Base-by-base conservation (phyloP, 2,329 filamentous ascomycete genomes). In the Emydomyces testavorans region DNA sequence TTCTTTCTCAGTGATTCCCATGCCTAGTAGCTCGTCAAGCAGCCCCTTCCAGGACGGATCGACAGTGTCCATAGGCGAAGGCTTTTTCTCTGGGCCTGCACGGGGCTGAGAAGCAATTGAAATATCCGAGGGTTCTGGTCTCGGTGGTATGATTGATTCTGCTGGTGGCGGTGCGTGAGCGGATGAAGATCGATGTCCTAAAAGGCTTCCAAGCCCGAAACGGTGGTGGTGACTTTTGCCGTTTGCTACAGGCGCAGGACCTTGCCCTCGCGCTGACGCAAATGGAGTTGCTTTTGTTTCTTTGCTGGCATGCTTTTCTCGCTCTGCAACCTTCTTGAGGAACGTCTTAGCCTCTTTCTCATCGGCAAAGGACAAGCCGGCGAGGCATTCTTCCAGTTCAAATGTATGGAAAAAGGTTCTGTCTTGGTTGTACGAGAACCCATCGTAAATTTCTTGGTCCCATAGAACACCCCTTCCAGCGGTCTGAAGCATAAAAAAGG, bases 311-410 rank as follows among this genome's bases (percentile, higher is more conserved):
- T 90, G 89, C 77, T 94, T 95, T 70, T 96, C 89, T 55, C 89
- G 77, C 62, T 95, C 89, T 58, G 92, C 83, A 77, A 98, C 85
- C 73, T 95, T 96, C 76, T 95, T 94, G 67, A 89, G 82, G 70
- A 98, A 96, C 50, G 86, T 85, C 69, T 86, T 93, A 28, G 92
- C 92, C 70, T 98, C 92, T 68, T 95, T 96, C 71, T 96, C 92
- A 65, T 96, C 92, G 52, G 83, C 81, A 60, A 98, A 98, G 20
- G 87, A 94, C 51, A 98, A 71, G 0, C 82, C 92, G 4, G 88
- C 92, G 52, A 93, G 71, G 60, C 88, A 96, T 54, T 93, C 81
- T 67, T 96, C 89, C 48, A 94, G 77, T 70, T 98, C 92, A 63
- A 98, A 98, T 4, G 86, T 88, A 68, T 96, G 89, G 69, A 98